Conservation (phyloP, 305 asterid species). For the Fraxinus sp. region DNA sequence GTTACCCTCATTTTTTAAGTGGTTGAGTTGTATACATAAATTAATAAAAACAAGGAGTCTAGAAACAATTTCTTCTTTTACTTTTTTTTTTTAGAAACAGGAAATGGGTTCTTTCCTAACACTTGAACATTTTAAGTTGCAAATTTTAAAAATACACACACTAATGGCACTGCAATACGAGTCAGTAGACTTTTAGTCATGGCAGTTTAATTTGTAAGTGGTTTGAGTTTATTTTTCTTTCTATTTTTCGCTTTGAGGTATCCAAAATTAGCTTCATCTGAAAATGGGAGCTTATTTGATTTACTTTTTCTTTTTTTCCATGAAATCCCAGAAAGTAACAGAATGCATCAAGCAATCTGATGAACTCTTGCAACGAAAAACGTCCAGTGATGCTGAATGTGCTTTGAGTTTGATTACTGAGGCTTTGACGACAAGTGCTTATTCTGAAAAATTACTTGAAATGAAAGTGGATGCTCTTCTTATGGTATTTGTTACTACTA, state of each 20-base stretch:
- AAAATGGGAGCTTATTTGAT: constrained; percentile 17
- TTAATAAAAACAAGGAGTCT: background rate
- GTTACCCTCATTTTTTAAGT: background rate
- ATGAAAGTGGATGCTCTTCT: constrained; percentile 87
- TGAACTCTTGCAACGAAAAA: constrained; percentile 58
- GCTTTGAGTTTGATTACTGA: constrained; percentile 68
- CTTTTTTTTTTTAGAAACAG: background rate
- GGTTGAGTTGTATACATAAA: constrained; percentile 9
- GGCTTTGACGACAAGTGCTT: constrained; percentile 74
- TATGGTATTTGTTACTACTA: constrained; percentile 50
- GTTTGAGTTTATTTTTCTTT: background rate
- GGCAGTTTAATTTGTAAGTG: background rate
- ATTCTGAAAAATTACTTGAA: constrained; percentile 65
- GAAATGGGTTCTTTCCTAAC: background rate
- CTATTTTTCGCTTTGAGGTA: constrained; percentile 2
- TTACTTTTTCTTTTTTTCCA: background rate
- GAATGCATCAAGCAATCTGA: constrained; percentile 60
- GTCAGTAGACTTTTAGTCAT: background rate
- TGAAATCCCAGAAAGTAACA: constrained; percentile 63
- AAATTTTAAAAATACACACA: background rate
- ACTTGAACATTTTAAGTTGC: background rate
- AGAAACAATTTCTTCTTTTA: background rate
- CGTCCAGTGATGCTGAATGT: constrained; percentile 48
- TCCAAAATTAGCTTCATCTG: background rate
- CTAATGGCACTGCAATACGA: background rate